These are phyloP conservation scores for Brasenia schreberi DNA, from an alignment of 164 flowering plant genomes.

Conservation along the genomic window DNA sequence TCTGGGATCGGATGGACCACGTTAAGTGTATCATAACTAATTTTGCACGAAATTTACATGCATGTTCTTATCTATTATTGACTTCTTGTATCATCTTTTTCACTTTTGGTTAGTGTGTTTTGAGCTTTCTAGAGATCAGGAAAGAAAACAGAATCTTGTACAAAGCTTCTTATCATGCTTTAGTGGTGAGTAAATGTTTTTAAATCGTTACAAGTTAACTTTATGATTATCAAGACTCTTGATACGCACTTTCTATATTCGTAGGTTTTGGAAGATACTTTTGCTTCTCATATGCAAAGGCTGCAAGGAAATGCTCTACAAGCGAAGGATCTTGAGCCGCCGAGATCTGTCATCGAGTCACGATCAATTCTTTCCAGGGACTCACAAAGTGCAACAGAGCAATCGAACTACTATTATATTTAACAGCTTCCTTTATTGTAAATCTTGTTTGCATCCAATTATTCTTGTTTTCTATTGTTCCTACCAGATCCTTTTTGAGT, in stretches of 20 bases:
- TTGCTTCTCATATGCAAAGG: slow-evolving; percentile 91
- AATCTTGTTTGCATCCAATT: too few species aligned
- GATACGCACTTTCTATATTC: not conserved
- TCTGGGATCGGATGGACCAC: slow-evolving; percentile 97
- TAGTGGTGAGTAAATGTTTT: slow-evolving; percentile 16
- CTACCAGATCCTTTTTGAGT: too few species aligned
- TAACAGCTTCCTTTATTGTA: not conserved
- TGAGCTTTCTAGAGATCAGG: slow-evolving; percentile 32
- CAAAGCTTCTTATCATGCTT: slow-evolving; percentile 46
- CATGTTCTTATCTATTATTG: not conserved
- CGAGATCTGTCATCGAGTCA: slow-evolving; percentile 74
- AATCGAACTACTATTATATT: slow-evolving; percentile 18
- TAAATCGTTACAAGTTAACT: not conserved
- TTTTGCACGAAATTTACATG: too few species aligned
- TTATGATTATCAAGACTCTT: not conserved
- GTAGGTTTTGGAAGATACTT: slow-evolving; percentile 82
- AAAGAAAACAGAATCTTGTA: slow-evolving; percentile 44
- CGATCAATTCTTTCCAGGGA: slow-evolving; percentile 86
- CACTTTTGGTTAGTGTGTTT: slow-evolving; percentile 21
- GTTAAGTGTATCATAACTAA: slow-evolving; percentile 17
- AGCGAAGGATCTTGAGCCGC: slow-evolving; percentile 79
- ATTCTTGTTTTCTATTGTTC: too few species aligned
- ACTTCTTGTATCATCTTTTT: slow-evolving; percentile 22
- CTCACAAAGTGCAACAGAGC: slow-evolving; percentile 18
- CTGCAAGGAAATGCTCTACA: slow-evolving; percentile 75